These are phyloP conservation scores for Heterotrichella gracilis DNA, from an alignment of 352 stramenopile genomes.

Conservation along the genomic window DNA sequence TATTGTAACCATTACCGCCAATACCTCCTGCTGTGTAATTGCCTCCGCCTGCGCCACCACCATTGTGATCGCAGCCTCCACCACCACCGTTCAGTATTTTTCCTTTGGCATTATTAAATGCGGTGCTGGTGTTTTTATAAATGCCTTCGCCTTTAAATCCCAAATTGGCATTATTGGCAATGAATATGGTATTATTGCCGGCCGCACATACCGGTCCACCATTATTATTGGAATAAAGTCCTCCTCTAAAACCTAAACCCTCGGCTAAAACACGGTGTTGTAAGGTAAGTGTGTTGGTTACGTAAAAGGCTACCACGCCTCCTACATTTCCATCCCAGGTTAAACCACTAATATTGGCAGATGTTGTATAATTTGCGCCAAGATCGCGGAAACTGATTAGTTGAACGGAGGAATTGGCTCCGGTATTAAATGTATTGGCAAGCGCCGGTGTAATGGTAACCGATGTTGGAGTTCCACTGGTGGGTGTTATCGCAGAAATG, in stretches of 20 bases:
- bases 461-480: not conserved
- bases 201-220: not conserved
- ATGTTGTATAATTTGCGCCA: not conserved
- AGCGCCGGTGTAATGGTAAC: not conserved
- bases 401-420: not conserved
- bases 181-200: not conserved
- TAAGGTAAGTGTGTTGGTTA: not conserved
- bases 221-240: not conserved
- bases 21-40: not conserved
- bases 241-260: not conserved
- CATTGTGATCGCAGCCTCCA: not conserved
- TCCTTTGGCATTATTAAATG: not conserved
- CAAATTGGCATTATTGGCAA: not conserved
- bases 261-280: not conserved
- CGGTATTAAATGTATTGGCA: not conserved
- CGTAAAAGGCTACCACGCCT: not conserved
- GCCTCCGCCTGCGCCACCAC: not conserved
- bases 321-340: not conserved
- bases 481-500: not conserved
- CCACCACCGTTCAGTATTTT: not conserved
- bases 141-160: not conserved
- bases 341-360: not conserved
- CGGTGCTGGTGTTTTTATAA: not conserved
- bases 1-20: not conserved
- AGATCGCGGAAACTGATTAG: not conserved